A percentile compares a stretch with the other conserved stretches of the same genome.
These are phyloP conservation scores for Sideroxylon spinosum DNA, from an alignment of 179 eudicot genomes.

Conservation along the genomic window DNA sequence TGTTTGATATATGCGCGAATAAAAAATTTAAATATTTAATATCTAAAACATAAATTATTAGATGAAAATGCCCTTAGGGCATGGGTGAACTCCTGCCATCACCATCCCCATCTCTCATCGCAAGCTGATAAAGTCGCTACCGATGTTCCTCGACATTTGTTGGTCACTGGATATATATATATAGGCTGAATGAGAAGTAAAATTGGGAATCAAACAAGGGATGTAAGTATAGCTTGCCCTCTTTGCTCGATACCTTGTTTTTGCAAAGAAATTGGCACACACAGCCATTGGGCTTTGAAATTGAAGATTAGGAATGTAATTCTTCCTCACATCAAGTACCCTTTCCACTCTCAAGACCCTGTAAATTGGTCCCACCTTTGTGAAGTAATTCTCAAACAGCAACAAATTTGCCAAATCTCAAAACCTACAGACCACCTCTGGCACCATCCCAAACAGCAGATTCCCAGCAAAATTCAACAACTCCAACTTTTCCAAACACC, in stretches of 20 bases:
- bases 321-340: conserved; percentile 53
- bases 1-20: no score
- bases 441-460: conserved; percentile 51
- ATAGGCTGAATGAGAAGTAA: conserved; percentile 22
- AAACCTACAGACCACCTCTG: conserved; percentile 54
- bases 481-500: conserved; percentile 44
- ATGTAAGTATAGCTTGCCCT: conserved; percentile 16
- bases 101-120: no score
- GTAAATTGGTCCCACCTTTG: conserved; percentile 49
- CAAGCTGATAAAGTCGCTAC: no score
- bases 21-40: no score
- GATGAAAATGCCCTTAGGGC: no score
- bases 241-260: conserved; percentile 42
- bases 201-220: conserved; percentile 50
- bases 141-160: no score
- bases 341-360: conserved; percentile 41
- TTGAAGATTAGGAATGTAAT: conserved; percentile 52
- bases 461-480: conserved; percentile 51
- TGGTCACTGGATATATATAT: no score
- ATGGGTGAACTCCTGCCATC: no score
- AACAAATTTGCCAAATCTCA: conserved; percentile 42
- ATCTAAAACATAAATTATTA: no score
- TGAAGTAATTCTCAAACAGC: conserved; percentile 52
- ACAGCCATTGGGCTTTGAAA: conserved; percentile 42
- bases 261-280: conserved; percentile 44